A percentile compares a stretch with the other conserved stretches of the same genome.
phyloP scores from a whole-genome alignment of 208 protist genomes.

The Naegleria gruberi region DNA sequence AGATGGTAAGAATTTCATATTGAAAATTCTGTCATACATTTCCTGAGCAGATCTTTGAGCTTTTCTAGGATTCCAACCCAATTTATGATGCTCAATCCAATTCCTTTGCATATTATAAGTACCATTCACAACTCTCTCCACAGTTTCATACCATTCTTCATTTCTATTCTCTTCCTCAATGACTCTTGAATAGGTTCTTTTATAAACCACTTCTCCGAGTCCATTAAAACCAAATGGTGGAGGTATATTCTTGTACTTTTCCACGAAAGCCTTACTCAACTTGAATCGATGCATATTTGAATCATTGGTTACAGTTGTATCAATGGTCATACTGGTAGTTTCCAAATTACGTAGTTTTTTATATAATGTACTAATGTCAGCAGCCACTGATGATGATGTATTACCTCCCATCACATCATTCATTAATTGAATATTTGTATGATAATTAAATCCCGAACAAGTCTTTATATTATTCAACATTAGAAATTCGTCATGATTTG shows the following conservation, averaged over 20 bases:
- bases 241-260: constrained; percentile 26
- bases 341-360: neutral
- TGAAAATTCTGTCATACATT: constrained; percentile 63
- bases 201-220: constrained; percentile 53
- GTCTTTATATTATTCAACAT: no score
- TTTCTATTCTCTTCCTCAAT: constrained; percentile 41
- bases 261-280: constrained; percentile 32
- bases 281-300: constrained; percentile 2
- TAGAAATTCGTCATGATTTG: no score
- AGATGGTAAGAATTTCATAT: constrained; percentile 67
- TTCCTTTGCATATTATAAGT: constrained; percentile 59
- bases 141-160: constrained; percentile 64
- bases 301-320: neutral
- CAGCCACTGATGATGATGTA: no score
- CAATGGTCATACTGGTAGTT: neutral
- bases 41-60: constrained; percentile 41
- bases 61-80: constrained; percentile 37
- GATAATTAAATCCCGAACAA: no score
- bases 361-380: no score
- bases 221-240: constrained; percentile 52
- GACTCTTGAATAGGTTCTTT: constrained; percentile 56
- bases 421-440: no score
- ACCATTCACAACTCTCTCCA: constrained; percentile 65
- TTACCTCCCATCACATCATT: no score
- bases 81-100: constrained; percentile 43